These are phyloP conservation scores for Picochlorum costavermella DNA, from an alignment of 139 green algal genomes.

Conservation along the genomic window DNA sequence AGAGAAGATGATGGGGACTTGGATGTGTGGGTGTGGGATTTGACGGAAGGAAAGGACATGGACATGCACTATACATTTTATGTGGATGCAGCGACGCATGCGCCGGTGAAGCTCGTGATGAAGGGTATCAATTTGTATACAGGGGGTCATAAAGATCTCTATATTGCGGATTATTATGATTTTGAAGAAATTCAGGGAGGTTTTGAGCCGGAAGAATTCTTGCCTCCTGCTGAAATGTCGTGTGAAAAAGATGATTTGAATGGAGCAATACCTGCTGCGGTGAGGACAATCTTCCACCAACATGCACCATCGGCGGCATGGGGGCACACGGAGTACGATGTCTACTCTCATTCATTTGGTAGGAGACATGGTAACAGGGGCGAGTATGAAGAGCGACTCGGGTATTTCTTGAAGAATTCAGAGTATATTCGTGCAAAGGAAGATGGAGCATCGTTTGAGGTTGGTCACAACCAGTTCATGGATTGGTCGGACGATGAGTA, in stretches of 20 bases:
- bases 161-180: conserved; percentile 22
- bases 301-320: background rate
- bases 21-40: conserved; percentile 22
- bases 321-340: conserved; percentile 28
- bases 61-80: conserved; percentile 36
- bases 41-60: conserved; percentile 21
- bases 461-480: conserved; percentile 39
- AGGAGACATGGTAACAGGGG: conserved; percentile 22
- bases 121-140: conserved; percentile 40
- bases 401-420: conserved; percentile 22
- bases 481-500: conserved; percentile 45
- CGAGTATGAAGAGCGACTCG: conserved; percentile 29
- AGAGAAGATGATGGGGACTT: conserved; percentile 5
- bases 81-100: conserved; percentile 16
- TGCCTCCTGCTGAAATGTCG: conserved; percentile 7
- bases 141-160: conserved; percentile 41
- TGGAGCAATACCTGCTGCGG: background rate
- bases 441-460: background rate
- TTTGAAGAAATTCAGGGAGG: conserved; percentile 18
- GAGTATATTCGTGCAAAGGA: conserved; percentile 13
- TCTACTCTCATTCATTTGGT: conserved; percentile 28
- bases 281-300: background rate
- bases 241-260: conserved; percentile 8
- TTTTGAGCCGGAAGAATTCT: conserved; percentile 4
- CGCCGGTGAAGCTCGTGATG: conserved; percentile 31